Evolutionary conservation across 352 stramenopile species (phyloP), one percentile per base, ranked within the genome.

Genomic region (Phytophthora litchii): DNA sequence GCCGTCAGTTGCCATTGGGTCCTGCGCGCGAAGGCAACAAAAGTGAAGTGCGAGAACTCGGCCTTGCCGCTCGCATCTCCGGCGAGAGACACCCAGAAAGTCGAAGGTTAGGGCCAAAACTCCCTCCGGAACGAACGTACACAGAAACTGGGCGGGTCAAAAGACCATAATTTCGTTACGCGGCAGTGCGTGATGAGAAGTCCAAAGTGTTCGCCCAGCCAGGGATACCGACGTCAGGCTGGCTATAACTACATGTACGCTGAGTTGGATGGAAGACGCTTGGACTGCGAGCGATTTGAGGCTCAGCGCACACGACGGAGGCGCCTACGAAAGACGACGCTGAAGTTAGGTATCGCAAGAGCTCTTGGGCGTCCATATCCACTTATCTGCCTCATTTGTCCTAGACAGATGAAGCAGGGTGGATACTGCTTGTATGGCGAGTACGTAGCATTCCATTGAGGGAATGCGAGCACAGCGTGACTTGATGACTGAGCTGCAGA

Each of bases 1-100:
- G 5, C 17, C 23, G 31, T 57, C 36, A 14, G 41, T n/a, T n/a
- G n/a, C 41, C 49, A 58, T 57, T 37, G 47, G 31, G 16, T n/a
- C 56, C n/a, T 60, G 48, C 8, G 49, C n/a, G 32, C 19, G 46
- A 60, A 43, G 27, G 25, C 38, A 19, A 19, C 41, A 4, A 55
- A 60, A 69, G 41, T 69, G 60, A 64, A 64, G 45, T 43, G 37
- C 19, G 12, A 54, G 25, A 23, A 37, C n/a, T n/a, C n/a, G n/a
- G 21, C 25, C 13, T 32, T 46, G 35, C 31, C 12, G n/a, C 27
- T 29, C 27, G 36, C 23, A 48, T 48, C 41, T 52, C 53, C 42
- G 32, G 23, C 35, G 34, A 54, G 42, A 43, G 31, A 49, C 40
- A 53, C 19, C 21, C 16, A 23, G 19, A 49, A 36, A 32, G 3